Base-by-base conservation (phyloP, 768 basidiomycete genomes). In the Agaricus sinodeliciosus region DNA sequence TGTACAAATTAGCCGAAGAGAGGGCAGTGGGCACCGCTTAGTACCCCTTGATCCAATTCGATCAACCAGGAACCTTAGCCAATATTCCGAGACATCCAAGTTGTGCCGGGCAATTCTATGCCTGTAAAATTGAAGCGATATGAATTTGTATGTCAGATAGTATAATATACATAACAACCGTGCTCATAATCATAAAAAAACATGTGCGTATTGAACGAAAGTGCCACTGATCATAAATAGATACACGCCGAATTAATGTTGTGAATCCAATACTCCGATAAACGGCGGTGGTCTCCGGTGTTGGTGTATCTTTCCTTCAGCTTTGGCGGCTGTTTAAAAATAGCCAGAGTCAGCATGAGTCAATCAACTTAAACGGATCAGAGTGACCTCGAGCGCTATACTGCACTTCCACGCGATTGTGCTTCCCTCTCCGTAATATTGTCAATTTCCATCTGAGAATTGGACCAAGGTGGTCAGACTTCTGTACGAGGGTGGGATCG, bases 371-470 rank as follows among this genome's bases (percentile, higher is more conserved):
- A 35, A 58, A 25, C 31, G 43, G 27, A 27, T 34, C 26, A 41
- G 12, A 63, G 74, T 64, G 60, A 79, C 78, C 84, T 56, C 84
- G 75, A 5, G 81, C 88, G 51, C 65, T 74, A 66, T 91, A 90
- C 55, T 78, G 75, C 16, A 90, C 78, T 62, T 87, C 80, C 35
- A 87, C 71, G 26, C 89, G 79, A 67, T 84, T 73, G 28, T 69
- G 69, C 59, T 80, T 81, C 48, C 77, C 82, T 59, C 73, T 78
- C 51, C 86, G 83, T 59, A 82, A 74, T 19, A 84, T 65, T 4
- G 84, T 87, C 48, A 86, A 61, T 34, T 71, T 70, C 87, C 87
- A 90, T 56, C 87, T 88, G 59, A 46, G 43, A 51, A 35, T 52
- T 49, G 27, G 26, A 40, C 42, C 22, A 22, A 35, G 22, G 34